These are phyloP conservation scores for Glycyrrhiza uralensis DNA, from an alignment of 306 rosid species.

Conservation along the genomic window DNA sequence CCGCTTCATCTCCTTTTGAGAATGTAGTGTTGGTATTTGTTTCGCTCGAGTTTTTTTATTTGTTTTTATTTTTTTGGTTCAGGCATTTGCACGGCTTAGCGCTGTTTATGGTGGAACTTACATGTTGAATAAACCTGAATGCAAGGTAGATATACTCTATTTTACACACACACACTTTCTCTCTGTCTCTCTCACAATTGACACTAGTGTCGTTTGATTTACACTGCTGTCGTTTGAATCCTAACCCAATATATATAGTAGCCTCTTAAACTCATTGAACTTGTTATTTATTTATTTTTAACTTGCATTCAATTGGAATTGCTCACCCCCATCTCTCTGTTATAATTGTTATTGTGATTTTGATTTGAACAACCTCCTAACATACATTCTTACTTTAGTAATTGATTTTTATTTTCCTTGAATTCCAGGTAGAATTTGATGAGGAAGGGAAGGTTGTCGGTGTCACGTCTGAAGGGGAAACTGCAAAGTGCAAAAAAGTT, in stretches of 20 bases:
- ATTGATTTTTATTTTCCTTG: constrained; percentile 22
- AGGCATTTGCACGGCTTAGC: constrained; percentile 99
- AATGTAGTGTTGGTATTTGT: not conserved
- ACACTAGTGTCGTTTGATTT: not conserved
- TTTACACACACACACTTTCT: not conserved
- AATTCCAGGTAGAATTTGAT: constrained; percentile 83
- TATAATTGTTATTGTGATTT: not conserved
- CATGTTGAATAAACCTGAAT: constrained; percentile 96
- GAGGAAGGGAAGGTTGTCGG: constrained; percentile 82
- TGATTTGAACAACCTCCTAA: constrained; percentile 1
- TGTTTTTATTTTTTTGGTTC: not conserved
- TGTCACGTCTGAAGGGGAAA: constrained; percentile 98
- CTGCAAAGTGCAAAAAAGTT: constrained; percentile 91
- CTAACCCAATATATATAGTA: not conserved
- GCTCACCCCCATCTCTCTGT: not conserved
- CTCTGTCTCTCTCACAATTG: not conserved
- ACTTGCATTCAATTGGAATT: constrained; percentile 7
- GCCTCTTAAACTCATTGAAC: not conserved
- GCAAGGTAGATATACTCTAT: constrained; percentile 60
- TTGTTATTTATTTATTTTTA: not conserved
- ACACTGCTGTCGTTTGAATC: not conserved
- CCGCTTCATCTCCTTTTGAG: not conserved
- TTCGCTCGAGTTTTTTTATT: not conserved
- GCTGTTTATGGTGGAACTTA: constrained; percentile 99
- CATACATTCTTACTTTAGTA: not conserved